Evolutionary conservation across 2,329 filamentous ascomycete species (phyloP), one percentile per base, ranked within the genome.

Genomic region (Cladosporium velox): DNA sequence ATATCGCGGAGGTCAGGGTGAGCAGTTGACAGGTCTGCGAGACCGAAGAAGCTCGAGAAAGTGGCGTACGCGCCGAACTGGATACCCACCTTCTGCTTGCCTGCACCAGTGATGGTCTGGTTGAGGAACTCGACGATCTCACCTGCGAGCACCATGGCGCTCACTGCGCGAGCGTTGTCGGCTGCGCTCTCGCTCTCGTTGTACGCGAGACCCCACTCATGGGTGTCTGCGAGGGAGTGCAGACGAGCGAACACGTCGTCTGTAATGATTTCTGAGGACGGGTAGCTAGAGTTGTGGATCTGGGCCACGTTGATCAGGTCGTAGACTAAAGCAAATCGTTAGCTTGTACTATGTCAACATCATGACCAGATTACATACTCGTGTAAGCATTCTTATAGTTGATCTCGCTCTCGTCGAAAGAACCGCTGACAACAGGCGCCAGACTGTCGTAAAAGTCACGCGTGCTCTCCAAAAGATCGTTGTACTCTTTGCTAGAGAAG

Each of bases 181-280:
- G 60, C 6, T 54, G 85, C 77, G 68, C 77, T 54, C 75, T 80
- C 79, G 54, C 85, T 81, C 69, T 81, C 79, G 80, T 96, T 94
- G 86, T 90, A 96, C 63, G 91, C 91, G 15, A 95, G 87, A 73
- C 89, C 90, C 83, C 86, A 96, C 78, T 97, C 91, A 77, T 95
- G 91, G 66, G 82, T 81, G 76, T 93, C 88, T 71, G 93, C 93
- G 35, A 95, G 87, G n/a, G 85, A 85, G 71, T 86, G 84, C 65
- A 95, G 85, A 75, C 90, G 86, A 71, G 81, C 76, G 65, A 92
- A 81, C 30, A 85, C 84, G 1, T 82, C 80, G 44, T 81, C 72
- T 57, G 87, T 89, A 67, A 93, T 84, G 55, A 91, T 82, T 61
- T 86, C 75, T 28, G 80, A 75, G 30, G 74, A 73, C 49, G 86